These are phyloP conservation scores for Eimeria acervulina DNA, from an alignment of 169 alveolate species.

Conservation along the genomic window DNA sequence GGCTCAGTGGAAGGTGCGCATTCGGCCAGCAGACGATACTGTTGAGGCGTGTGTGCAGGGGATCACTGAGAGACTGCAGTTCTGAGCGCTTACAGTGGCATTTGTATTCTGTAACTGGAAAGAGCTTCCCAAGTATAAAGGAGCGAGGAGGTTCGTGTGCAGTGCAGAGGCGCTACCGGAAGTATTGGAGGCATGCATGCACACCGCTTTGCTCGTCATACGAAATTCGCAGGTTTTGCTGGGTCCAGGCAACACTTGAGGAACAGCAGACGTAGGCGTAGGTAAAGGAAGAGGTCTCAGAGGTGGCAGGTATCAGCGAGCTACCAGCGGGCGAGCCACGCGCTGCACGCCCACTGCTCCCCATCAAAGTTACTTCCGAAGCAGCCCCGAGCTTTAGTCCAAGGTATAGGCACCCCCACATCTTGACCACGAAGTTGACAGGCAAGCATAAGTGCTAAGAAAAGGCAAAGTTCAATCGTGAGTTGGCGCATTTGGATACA, in stretches of 20 bases:
- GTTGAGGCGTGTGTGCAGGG: neutral
- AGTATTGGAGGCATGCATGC: neutral
- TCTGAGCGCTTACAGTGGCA: neutral
- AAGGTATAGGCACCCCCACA: neutral
- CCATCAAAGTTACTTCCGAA: neutral
- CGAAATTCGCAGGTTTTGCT: neutral
- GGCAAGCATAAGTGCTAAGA: neutral
- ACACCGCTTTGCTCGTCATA: neutral
- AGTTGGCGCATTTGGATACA: neutral
- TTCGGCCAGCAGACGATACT: neutral
- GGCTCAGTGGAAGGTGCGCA: neutral
- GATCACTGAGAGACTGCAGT: neutral
- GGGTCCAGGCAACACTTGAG: neutral
- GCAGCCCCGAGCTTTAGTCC: neutral
- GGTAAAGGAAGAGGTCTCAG: neutral
- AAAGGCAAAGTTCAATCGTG: neutral
- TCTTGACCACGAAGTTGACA: neutral
- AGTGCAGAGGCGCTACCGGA: neutral
- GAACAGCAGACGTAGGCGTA: neutral
- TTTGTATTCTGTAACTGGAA: neutral
- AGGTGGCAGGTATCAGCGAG: neutral
- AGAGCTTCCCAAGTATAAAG: neutral
- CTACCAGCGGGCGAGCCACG: neutral
- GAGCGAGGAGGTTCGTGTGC: neutral
- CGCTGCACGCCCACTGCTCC: neutral